A percentile compares a stretch with the other conserved stretches of the same genome.
Conservation (phyloP, 2,329 filamentous ascomycete genomes). For the Sporothrix pallida region DNA sequence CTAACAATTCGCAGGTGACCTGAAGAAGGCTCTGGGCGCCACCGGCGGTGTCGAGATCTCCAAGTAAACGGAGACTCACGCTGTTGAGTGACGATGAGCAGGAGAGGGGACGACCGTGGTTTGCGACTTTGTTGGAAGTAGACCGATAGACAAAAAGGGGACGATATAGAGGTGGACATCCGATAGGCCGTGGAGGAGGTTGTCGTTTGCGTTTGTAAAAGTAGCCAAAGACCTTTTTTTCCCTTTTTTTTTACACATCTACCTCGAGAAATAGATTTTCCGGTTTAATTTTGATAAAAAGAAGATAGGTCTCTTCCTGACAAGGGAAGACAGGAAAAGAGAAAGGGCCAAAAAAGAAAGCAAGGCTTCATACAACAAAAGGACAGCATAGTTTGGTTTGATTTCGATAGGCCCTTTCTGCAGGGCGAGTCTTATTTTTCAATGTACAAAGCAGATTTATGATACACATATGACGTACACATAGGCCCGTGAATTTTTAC, state of each 20-base stretch:
- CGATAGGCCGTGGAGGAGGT: background rate
- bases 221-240: slow-evolving; percentile 31
- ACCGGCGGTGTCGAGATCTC: slow-evolving; percentile 76
- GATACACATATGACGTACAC: slow-evolving; percentile 2
- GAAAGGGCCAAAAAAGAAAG: background rate
- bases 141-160: slow-evolving; percentile 21
- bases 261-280: slow-evolving; percentile 29
- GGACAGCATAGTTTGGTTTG: too few species aligned
- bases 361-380: slow-evolving; percentile 6
- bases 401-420: background rate
- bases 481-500: background rate
- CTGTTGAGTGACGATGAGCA: background rate
- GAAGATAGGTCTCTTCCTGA: background rate
- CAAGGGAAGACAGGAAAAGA: background rate
- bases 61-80: slow-evolving; percentile 45
- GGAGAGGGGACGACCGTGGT: slow-evolving; percentile 13
- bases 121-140: too few species aligned
- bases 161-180: slow-evolving; percentile 10
- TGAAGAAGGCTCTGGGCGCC: slow-evolving; percentile 73
- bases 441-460: slow-evolving; percentile 9
- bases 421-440: background rate
- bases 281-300: slow-evolving; percentile 22
- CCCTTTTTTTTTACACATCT: slow-evolving; percentile 23
- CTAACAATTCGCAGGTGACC: slow-evolving; percentile 47
- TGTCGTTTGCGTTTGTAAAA: slow-evolving; percentile 28